Conservation (phyloP, 768 basidiomycete genomes). For the Goffeauzyma gilvescens region DNA sequence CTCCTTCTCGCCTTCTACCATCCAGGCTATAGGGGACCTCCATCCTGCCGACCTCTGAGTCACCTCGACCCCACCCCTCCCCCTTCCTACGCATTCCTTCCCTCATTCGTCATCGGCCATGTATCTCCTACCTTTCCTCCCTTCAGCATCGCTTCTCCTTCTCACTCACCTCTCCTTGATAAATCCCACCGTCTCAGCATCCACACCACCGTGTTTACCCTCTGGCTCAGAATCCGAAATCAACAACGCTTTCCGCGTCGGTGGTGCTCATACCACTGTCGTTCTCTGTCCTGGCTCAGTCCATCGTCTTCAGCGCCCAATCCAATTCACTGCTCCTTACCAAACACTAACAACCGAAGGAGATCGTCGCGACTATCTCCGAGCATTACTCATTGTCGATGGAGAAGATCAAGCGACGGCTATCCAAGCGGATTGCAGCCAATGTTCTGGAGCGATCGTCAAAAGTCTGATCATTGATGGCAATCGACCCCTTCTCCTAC, state of each 20-base stretch:
- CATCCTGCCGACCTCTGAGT: no score
- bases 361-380: conserved; percentile 19
- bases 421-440: conserved; percentile 28
- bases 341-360: conserved; percentile 31
- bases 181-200: no score
- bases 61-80: no score
- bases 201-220: no score
- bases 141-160: no score
- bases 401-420: conserved; percentile 28
- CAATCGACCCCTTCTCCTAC: conserved; percentile 27
- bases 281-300: conserved; percentile 28
- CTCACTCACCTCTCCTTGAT: no score
- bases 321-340: conserved; percentile 24
- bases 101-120: no score
- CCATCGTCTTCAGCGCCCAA: conserved; percentile 23
- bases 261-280: conserved; percentile 25
- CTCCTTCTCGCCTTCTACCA: no score
- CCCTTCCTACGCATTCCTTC: no score
- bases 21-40: no score
- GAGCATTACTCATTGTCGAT: conserved; percentile 30
- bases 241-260: conserved; percentile 5
- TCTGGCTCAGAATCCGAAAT: no score
- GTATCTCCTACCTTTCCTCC: no score
- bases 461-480: conserved; percentile 28
- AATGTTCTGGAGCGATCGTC: conserved; percentile 21